A percentile compares a stretch with the other conserved stretches of the same genome.
Conservation (phyloP, 148 eudicot genomes). For the Cornus suecica region DNA sequence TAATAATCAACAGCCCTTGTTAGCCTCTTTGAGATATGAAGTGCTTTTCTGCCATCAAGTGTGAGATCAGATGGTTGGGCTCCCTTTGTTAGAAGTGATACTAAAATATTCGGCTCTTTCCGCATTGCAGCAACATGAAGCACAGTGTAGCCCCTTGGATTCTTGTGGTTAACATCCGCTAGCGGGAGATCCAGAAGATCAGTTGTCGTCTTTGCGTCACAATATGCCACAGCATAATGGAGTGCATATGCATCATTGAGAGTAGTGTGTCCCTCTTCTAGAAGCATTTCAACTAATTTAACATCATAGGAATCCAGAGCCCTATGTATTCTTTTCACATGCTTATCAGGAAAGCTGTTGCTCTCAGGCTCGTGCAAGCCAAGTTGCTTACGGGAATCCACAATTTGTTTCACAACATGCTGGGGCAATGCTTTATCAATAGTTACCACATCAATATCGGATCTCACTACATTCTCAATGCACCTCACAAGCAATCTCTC, state of each 20-base stretch:
- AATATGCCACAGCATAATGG: conserved; percentile 90
- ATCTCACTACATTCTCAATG: conserved; percentile 50
- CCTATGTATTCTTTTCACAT: conserved; percentile 79
- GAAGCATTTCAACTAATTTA: conserved; percentile 73
- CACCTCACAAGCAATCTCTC: conserved; percentile 55
- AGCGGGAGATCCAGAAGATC: conserved; percentile 79
- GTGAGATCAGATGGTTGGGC: conserved; percentile 76
- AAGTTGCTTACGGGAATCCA: conserved; percentile 51
- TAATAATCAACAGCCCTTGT: conserved; percentile 55
- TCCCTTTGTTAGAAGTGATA: conserved; percentile 85
- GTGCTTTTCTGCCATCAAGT: conserved; percentile 76
- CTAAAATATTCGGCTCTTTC: conserved; percentile 87
- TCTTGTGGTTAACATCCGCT: conserved; percentile 68
- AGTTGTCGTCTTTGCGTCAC: conserved; percentile 68
- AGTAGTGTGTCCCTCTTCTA: conserved; percentile 66
- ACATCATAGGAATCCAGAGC: conserved; percentile 93
- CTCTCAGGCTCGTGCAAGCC: conserved; percentile 44
- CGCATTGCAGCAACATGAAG: conserved; percentile 90
- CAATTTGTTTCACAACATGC: conserved; percentile 55
- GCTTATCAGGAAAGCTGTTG: conserved; percentile 60
- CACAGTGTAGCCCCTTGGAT: conserved; percentile 64
- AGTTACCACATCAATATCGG: conserved; percentile 65
- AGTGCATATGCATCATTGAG: conserved; percentile 81
- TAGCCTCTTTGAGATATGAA: conserved; percentile 75
- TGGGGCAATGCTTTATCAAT: conserved; percentile 65